Evolutionary conservation across 1,284 basidiomycete species (phyloP), one percentile per base, ranked within the genome.

Genomic region (Grifola frondosa): DNA sequence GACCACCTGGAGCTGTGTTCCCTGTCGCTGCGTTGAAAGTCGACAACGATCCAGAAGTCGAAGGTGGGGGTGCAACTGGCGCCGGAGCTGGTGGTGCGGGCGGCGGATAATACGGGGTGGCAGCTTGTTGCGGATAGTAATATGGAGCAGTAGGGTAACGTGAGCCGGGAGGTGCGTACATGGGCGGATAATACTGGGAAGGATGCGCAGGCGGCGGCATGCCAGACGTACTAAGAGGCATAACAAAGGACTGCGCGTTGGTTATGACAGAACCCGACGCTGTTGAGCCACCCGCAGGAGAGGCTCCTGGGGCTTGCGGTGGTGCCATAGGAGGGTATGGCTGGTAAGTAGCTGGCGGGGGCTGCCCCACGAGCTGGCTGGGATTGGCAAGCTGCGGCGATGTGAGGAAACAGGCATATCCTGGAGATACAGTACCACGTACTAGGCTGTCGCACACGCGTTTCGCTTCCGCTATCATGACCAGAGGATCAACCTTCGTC

Each of bases 371-470:
- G 23, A 85, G 60, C 55, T 79, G 79, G 25, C 78, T 73, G 5
- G 84, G 87, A 56, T 86, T 87, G 44, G 77, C 77, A 41, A 88
- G 75, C 85, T 88, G 42, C 7, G 32, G 51, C 33, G 40, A 50
- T 40, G 44, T 50, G 46, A 47, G 40, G 25, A 44, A 23, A 17
- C 42, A 39, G 33, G 30, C 44, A 31, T 16, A 25, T 30, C 35
- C 26, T 13, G 41, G 30, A 6, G 31, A 41, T 25, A 12, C 12
- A 43, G 34, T 32, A 46, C 16, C n/a, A 61, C 74, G 63, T 64
- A 89, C 86, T 20, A 90, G 72, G 20, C 74, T 76, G 61, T 90
- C 87, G 50, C 88, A 90, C 17, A 84, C 77, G 34, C 78, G 74
- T 62, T 88, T 88, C 5, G 88, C 87, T 44, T 89, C 86, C 30